A percentile compares a stretch with the other conserved stretches of the same genome.
Conservation (phyloP, 2,329 filamentous ascomycete species). For the Penicillium decumbens region DNA sequence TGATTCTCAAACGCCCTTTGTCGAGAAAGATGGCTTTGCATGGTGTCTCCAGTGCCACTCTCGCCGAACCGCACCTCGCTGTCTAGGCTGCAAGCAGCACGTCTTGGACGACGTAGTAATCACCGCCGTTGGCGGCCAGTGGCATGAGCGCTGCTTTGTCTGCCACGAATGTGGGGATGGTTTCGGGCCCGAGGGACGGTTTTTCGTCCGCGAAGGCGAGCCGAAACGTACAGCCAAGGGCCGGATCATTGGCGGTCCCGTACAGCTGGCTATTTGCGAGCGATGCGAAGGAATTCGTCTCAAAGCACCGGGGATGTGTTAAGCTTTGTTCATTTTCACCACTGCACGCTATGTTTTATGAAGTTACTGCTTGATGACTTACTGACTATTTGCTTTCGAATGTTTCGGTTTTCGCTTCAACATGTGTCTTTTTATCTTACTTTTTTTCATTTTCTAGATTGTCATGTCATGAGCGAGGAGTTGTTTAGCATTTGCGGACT, state of each 20-base stretch:
- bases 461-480: slow-evolving; percentile 6
- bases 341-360: slow-evolving; percentile 6
- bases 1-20: slow-evolving; percentile 66
- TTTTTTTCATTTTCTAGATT: slow-evolving; percentile 1
- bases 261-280: slow-evolving; percentile 59
- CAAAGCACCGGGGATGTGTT: slow-evolving; percentile 49
- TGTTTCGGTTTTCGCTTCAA: slow-evolving; percentile 9
- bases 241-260: slow-evolving; percentile 44
- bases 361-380: slow-evolving; percentile 16
- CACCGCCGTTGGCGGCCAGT: slow-evolving; percentile 81
- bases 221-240: slow-evolving; percentile 44
- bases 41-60: slow-evolving; percentile 96
- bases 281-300: slow-evolving; percentile 58
- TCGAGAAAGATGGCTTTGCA: slow-evolving; percentile 95
- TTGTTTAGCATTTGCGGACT: slow-evolving; percentile 10
- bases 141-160: slow-evolving; percentile 88
- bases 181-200: slow-evolving; percentile 57
- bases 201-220: slow-evolving; percentile 57
- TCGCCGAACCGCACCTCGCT: slow-evolving; percentile 83
- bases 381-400: slow-evolving; percentile 12
- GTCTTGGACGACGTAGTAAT: slow-evolving; percentile 89
- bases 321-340: slow-evolving; percentile 2
- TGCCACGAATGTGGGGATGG: slow-evolving; percentile 63
- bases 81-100: slow-evolving; percentile 73
- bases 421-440: slow-evolving; percentile 3